Evolutionary conservation across 129 eudicot species (phyloP).

Genomic region (Solidago caesia): DNA sequence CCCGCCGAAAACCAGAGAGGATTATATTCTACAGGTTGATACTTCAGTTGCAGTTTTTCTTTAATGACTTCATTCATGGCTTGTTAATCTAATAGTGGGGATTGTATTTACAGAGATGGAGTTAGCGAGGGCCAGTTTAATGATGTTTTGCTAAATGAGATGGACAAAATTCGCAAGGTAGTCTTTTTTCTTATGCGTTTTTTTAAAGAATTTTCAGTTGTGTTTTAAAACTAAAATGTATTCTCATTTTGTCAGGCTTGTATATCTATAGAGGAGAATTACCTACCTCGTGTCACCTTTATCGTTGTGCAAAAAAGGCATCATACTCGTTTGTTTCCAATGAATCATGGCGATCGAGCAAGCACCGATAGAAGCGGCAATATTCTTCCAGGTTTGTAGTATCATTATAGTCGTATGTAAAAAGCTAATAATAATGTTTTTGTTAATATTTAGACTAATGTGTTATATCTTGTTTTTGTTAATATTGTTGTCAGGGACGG

Average conservation of each 20-base stretch:
- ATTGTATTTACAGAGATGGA: conserved; percentile 60
- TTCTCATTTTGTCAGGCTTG: conserved; percentile 55
- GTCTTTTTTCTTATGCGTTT: neutral
- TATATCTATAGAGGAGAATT: conserved; percentile 42
- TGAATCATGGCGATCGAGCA: conserved; percentile 32
- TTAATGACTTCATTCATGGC: neutral
- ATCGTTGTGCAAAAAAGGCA: conserved; percentile 84
- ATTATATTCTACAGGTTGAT: conserved; percentile 69
- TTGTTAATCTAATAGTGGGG: neutral
- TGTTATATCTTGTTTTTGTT: neutral
- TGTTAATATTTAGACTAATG: neutral
- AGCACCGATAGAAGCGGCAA: conserved; percentile 71
- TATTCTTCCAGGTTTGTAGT: conserved; percentile 63
- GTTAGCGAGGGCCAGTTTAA: conserved; percentile 79
- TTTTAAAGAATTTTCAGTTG: neutral
- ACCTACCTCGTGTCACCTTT: conserved; percentile 60
- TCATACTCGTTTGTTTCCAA: conserved; percentile 75
- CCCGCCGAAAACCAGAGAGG: conserved; percentile 40
- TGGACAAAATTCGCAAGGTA: conserved; percentile 70
- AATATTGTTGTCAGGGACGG: conserved; percentile 49
- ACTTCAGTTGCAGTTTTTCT: neutral
- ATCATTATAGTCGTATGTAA: neutral
- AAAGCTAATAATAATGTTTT: neutral
- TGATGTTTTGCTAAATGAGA: conserved; percentile 58
- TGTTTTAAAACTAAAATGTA: neutral